These are phyloP conservation scores for Guillardia theta DNA, from an alignment of 78 protist species.

Conservation along the genomic window DNA sequence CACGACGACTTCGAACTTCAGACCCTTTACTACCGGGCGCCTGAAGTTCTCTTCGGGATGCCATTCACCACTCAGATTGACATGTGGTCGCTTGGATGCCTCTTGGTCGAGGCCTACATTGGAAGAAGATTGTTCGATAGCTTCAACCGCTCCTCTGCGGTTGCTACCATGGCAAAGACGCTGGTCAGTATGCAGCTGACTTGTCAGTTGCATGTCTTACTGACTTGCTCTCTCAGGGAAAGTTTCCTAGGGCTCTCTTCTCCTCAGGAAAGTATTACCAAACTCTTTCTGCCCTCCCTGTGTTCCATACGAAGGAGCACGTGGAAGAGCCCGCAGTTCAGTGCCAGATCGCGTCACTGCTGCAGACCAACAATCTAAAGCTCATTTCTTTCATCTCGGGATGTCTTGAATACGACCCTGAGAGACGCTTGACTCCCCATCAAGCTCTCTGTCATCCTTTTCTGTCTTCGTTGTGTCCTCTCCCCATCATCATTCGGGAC, in stretches of 20 bases:
- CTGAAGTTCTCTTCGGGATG: slow-evolving; percentile 56
- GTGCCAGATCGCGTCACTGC: no score
- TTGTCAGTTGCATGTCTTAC: no score
- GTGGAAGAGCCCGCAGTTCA: no score
- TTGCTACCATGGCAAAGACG: not conserved
- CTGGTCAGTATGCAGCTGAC: no score
- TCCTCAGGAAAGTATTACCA: not conserved
- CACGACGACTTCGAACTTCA: not conserved
- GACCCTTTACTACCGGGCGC: slow-evolving; percentile 51
- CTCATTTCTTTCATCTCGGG: no score
- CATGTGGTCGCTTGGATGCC: slow-evolving; percentile 65
- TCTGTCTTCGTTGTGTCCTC: no score
- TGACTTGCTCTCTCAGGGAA: not conserved
- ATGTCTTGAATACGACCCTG: no score
- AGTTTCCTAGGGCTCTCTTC: not conserved
- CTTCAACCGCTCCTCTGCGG: not conserved
- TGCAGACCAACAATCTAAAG: no score
- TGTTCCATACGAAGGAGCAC: no score
- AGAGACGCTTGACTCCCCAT: no score
- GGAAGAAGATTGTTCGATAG: not conserved
- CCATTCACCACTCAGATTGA: slow-evolving; percentile 51
- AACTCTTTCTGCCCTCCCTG: not conserved
- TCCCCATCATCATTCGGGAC: no score
- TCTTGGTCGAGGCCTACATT: slow-evolving; percentile 47
- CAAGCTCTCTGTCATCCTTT: no score